Conservation (phyloP, 352 stramenopile genomes). For the Saprolegnia parasitica region DNA sequence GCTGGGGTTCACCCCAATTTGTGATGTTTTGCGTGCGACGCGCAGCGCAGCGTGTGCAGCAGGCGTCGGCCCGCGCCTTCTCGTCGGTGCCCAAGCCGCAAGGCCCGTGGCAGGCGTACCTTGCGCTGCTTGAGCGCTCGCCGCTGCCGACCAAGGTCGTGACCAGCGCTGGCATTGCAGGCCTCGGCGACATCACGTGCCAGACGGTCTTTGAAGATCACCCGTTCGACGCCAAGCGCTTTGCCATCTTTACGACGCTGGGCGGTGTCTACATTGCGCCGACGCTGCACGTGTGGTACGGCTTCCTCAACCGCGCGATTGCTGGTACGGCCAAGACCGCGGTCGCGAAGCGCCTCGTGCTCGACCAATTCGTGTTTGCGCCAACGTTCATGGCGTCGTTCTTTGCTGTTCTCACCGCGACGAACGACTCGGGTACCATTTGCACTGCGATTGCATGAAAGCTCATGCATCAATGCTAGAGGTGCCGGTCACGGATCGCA, state of each 20-base stretch:
- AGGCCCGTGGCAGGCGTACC: conserved; percentile 52
- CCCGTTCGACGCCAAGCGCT: conserved; percentile 41
- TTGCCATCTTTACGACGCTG: conserved; percentile 63
- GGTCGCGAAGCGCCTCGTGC: conserved; percentile 56
- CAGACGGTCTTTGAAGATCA: conserved; percentile 35
- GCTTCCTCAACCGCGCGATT: conserved; percentile 43
- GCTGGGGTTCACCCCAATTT: neutral
- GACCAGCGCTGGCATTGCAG: conserved; percentile 56
- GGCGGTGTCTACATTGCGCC: conserved; percentile 59
- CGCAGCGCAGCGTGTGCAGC: neutral
- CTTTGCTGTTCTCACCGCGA: conserved; percentile 36
- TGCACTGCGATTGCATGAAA: neutral
- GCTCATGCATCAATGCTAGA: conserved; percentile 40
- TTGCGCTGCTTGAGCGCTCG: conserved; percentile 45
- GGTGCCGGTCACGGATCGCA: conserved; percentile 20
- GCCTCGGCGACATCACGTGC: conserved; percentile 59
- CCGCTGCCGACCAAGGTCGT: conserved; percentile 64
- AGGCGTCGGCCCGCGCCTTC: neutral
- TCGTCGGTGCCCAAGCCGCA: conserved; percentile 14
- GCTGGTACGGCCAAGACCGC: conserved; percentile 39
- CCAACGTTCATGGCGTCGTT: conserved; percentile 69
- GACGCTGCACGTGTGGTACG: conserved; percentile 77
- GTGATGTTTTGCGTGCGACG: neutral
- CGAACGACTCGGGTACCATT: neutral
- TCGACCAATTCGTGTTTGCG: conserved; percentile 78